Evolutionary conservation across 345 rosid species (phyloP).

Genomic region (Acer campestre): DNA sequence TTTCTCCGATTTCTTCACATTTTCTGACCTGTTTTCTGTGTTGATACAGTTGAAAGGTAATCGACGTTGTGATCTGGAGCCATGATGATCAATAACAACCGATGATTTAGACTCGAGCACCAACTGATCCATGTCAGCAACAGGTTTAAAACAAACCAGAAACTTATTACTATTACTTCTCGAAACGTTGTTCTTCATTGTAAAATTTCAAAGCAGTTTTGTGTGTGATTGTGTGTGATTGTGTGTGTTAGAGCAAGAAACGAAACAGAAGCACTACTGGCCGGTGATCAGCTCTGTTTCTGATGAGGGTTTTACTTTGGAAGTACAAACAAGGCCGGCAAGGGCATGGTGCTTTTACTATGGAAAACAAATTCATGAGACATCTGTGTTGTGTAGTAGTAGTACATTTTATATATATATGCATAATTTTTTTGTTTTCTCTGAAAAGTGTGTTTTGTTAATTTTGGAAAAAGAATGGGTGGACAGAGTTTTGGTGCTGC

Average conservation of each 20-base stretch:
- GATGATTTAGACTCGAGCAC: slow-evolving; percentile 22
- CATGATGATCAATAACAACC: neutral
- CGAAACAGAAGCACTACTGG: neutral
- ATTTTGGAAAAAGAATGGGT: neutral
- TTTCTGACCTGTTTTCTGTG: slow-evolving; percentile 9
- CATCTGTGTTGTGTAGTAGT: neutral
- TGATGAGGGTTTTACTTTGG: neutral
- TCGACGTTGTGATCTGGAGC: neutral
- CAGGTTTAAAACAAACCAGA: slow-evolving; percentile 49
- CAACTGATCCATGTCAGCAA: slow-evolving; percentile 33
- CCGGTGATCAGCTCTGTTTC: neutral
- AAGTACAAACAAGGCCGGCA: neutral
- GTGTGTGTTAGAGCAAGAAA: neutral
- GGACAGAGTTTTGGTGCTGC: slow-evolving; percentile 7
- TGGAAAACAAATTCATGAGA: neutral
- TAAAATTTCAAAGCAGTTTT: neutral
- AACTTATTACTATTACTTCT: slow-evolving; percentile 38
- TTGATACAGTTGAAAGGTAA: neutral
- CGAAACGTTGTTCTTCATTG: slow-evolving; percentile 34
- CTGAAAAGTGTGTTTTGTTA: neutral
- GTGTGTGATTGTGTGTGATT: too few species aligned
- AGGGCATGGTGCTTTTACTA: neutral
- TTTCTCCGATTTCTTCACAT: neutral
- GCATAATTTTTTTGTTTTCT: too few species aligned
- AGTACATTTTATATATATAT: neutral